phyloP scores from a whole-genome alignment of 208 protist species.

The Trypanosoma caninum region DNA sequence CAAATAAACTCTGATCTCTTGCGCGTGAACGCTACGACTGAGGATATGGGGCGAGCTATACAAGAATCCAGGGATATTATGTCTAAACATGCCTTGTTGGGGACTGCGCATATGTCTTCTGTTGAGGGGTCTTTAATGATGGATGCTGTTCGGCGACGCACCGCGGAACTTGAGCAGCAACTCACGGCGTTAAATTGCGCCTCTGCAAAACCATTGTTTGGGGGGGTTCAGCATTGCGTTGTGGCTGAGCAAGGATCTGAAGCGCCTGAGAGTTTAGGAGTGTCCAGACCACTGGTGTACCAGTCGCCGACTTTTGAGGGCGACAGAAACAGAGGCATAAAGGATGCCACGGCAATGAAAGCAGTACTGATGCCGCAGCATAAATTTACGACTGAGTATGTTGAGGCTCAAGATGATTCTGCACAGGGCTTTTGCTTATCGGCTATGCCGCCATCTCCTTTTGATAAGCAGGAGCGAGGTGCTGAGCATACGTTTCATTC shows the following conservation, averaged over 20 bases:
- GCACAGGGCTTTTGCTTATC: background rate
- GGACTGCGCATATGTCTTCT: constrained; percentile 32
- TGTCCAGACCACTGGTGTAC: background rate
- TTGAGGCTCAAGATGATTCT: background rate
- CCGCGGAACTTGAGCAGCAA: constrained; percentile 56
- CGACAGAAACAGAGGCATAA: background rate
- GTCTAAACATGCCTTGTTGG: constrained; percentile 43
- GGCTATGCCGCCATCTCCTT: background rate
- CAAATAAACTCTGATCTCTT: constrained; percentile 59
- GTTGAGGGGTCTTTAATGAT: constrained; percentile 56
- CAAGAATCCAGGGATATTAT: constrained; percentile 58
- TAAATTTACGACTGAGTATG: constrained; percentile 14
- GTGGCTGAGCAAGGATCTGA: background rate
- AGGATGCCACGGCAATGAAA: background rate
- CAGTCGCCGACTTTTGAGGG: background rate
- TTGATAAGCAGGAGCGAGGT: background rate
- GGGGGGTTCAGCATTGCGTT: background rate
- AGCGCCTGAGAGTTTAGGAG: background rate
- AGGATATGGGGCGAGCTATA: constrained; percentile 75
- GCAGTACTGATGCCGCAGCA: background rate
- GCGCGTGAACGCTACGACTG: constrained; percentile 56
- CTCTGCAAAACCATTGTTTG: background rate
- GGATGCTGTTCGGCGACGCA: constrained; percentile 45
- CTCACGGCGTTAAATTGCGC: constrained; percentile 31
- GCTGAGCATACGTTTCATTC: background rate